Base-by-base conservation (phyloP, 192 early-diverging fungal genomes). In the Umbelopsis vinacea region DNA sequence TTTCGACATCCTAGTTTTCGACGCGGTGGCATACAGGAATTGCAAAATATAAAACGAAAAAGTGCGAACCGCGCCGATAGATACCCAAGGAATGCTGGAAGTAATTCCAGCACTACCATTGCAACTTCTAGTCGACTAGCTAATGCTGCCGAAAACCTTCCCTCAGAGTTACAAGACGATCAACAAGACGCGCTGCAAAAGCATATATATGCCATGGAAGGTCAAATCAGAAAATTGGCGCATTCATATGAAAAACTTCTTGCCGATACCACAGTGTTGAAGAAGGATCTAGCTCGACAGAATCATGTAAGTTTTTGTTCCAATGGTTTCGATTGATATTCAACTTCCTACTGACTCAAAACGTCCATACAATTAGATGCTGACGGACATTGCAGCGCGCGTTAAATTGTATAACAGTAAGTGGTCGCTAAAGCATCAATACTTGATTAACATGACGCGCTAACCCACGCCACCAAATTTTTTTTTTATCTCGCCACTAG, bases 1-100 rank as follows among this genome's bases (percentile, higher is more conserved):
- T 96, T 96, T 73, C 89, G 90, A 74, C 95, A 96, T 73, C 92
- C 92, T 1, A 83, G 89, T 45, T 96, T 96, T 69, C 91, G 90
- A 75, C 86, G 88, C 75, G 91, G 91, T 17, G 74, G 74, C 3
- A 76, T 82, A 53, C 33, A 75, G 43, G 81, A 73, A 67, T 68
- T 87, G 74, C 77, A 85, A 74, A 76, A 81, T 22, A 81, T 81
- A 37, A 81, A 74, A 69, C 43, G 79, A 60, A 81, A 77, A 60
- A 77, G 55, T 72, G 83, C 73, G 7, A 78, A 70, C 70, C 46
- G 66, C 52, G 66, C 43, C 22, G 21, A 29, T 29, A 29, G 63
- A 68, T 63, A 63, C 15, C 57, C 10, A 63, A 63, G 17, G 33
- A 63, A 22, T 35, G 2, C 57, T 8, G 33, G 57, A 29, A 19